A percentile compares a stretch with the other conserved stretches of the same genome.
Conservation (phyloP, 768 basidiomycete species). For the Tubosaeta sp. region DNA sequence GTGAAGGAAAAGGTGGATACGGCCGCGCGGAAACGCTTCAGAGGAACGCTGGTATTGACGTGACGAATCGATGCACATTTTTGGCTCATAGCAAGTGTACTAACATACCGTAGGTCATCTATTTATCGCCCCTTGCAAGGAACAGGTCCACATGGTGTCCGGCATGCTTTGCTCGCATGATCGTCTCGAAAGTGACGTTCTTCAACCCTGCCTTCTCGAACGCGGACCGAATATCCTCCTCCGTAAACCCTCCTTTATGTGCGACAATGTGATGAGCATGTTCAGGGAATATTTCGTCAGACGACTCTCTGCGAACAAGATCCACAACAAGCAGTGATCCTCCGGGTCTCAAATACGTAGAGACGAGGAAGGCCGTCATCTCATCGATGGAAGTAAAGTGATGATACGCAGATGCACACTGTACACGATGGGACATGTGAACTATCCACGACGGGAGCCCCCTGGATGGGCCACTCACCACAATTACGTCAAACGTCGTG, state of each 20-base stretch:
- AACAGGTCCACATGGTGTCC: constrained; percentile 45
- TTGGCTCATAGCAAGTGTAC: neutral
- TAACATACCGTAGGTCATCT: constrained; percentile 2
- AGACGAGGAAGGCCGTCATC: constrained; percentile 49
- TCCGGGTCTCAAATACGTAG: constrained; percentile 53
- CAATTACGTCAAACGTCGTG: constrained; percentile 61
- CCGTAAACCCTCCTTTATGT: constrained; percentile 50
- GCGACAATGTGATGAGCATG: constrained; percentile 44
- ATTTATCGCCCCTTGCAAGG: constrained; percentile 49
- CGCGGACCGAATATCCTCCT: constrained; percentile 41
- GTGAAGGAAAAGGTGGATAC: constrained; percentile 65
- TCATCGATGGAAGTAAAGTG: constrained; percentile 49
- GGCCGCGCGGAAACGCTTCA: constrained; percentile 64
- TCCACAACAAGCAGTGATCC: constrained; percentile 61
- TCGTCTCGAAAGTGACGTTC: constrained; percentile 38
- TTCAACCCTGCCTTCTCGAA: constrained; percentile 54
- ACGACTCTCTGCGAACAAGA: constrained; percentile 32
- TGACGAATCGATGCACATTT: constrained; percentile 27
- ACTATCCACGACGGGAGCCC: neutral
- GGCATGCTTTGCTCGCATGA: constrained; percentile 27
- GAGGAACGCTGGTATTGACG: constrained; percentile 61
- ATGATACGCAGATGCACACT: constrained; percentile 67
- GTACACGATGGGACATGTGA: neutral
- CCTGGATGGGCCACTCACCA: constrained; percentile 44
- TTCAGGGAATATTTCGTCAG: constrained; percentile 28